Conservation (phyloP, 164 flowering plant genomes). For the Brasenia schreberi region DNA sequence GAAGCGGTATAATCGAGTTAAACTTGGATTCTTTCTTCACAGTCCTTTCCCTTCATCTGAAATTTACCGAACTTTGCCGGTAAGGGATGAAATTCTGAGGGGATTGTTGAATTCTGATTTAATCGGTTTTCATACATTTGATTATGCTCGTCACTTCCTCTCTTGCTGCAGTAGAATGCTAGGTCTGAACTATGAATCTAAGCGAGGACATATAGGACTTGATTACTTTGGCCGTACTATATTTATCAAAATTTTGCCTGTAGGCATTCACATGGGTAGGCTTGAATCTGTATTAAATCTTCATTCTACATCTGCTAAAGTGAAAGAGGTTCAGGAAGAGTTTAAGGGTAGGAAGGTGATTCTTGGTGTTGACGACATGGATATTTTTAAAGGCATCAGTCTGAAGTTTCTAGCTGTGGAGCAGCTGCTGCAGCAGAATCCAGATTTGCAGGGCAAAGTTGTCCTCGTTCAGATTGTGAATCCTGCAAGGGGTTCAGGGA, state of each 20-base stretch:
- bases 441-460: conserved; percentile 8
- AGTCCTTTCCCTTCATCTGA: conserved; percentile 10
- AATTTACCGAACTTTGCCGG: conserved; percentile 13
- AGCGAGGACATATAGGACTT: conserved; percentile 13
- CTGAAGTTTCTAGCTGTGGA: conserved; percentile 13
- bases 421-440: conserved; percentile 10
- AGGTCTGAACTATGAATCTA: conserved; percentile 12
- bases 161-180: conserved; percentile 14
- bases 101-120: conserved; percentile 13
- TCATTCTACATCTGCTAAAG: conserved; percentile 5
- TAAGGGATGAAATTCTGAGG: conserved; percentile 14
- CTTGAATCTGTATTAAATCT: conserved; percentile 9
- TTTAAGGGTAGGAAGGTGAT: conserved; percentile 10
- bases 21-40: conserved; percentile 5
- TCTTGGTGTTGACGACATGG: conserved; percentile 16
- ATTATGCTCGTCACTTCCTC: conserved; percentile 15
- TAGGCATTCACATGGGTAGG: conserved; percentile 11
- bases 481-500: conserved; percentile 12
- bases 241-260: conserved; percentile 11
- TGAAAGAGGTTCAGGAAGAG: conserved; percentile 8
- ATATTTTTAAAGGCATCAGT: conserved; percentile 13
- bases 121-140: conserved; percentile 14
- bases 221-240: conserved; percentile 12
- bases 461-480: conserved; percentile 14
- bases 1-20: conserved; percentile 11